Percentiles rank a stretch among this genome's conserved stretches.
Conservation (phyloP, 2,329 filamentous ascomycete genomes). For the Penicillium brevicompactum region DNA sequence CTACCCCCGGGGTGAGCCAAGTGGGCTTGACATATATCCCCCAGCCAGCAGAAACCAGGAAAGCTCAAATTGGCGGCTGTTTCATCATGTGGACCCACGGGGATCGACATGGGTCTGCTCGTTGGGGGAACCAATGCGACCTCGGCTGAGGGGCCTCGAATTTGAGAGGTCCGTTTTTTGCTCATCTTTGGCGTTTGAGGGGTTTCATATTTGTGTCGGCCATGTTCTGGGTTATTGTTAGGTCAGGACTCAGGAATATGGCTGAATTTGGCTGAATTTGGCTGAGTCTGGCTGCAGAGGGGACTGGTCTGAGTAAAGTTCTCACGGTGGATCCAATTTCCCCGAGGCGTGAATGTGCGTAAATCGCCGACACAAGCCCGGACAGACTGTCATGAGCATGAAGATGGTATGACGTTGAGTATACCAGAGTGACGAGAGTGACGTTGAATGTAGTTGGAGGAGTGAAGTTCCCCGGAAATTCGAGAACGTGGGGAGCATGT, state of each 20-base stretch:
- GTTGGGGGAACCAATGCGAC: constrained; percentile 5
- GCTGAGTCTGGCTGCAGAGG: too few relatives aligned
- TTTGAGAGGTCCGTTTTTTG: neutral
- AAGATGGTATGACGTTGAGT: too few relatives aligned
- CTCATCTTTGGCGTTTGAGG: neutral
- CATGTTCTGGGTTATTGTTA: neutral
- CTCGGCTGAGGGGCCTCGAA: constrained; percentile 1
- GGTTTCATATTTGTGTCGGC: neutral
- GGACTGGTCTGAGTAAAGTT: too few relatives aligned
- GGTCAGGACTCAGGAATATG: too few relatives aligned
- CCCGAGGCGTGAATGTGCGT: too few relatives aligned
- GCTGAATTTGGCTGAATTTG: neutral
- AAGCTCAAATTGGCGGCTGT: neutral
- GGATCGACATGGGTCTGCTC: constrained; percentile 5
- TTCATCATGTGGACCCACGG: neutral
- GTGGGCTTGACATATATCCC: neutral
- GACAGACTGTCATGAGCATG: too few relatives aligned
- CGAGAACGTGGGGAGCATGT: constrained; percentile 6
- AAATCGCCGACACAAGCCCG: too few relatives aligned
- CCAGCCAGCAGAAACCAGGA: neutral
- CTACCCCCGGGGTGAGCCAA: too few relatives aligned
- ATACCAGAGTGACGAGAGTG: too few relatives aligned
- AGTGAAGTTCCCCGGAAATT: neutral
- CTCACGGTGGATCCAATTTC: too few relatives aligned
- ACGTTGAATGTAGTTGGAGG: too few relatives aligned